Evolutionary conservation across 1,284 basidiomycete species (phyloP).

Genomic region (Hymenochaete sp.): DNA sequence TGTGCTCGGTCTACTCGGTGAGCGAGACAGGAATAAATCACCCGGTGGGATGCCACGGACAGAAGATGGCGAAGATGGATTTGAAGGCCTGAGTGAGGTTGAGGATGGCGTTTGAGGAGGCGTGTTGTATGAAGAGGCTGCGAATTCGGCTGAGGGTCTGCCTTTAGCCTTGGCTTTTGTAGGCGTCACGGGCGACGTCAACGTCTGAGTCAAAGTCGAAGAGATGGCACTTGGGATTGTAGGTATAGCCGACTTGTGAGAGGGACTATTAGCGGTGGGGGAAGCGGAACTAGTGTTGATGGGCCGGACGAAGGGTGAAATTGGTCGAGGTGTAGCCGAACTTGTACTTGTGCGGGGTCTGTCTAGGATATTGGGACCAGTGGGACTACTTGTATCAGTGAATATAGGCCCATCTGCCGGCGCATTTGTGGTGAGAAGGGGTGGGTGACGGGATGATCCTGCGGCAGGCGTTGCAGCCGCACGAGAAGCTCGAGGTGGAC

Average conservation of each 20-base stretch:
- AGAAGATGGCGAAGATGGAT: slow-evolving; percentile 22
- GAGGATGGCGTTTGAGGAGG: slow-evolving; percentile 13
- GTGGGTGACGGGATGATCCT: not conserved
- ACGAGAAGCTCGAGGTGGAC: slow-evolving; percentile 4
- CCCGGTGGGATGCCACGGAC: slow-evolving; percentile 20
- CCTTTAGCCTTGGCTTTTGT: not conserved
- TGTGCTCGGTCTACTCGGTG: slow-evolving; percentile 27
- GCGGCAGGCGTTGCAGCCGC: slow-evolving; percentile 8
- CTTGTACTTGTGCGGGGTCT: not conserved
- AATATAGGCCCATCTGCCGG: no score
- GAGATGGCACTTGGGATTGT: slow-evolving; percentile 4
- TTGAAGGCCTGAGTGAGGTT: slow-evolving; percentile 27
- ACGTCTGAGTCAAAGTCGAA: slow-evolving; percentile 5
- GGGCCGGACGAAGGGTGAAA: not conserved
- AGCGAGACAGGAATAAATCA: slow-evolving; percentile 26
- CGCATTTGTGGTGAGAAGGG: no score
- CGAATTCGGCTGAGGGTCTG: slow-evolving; percentile 1
- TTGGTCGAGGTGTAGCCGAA: slow-evolving; percentile 1
- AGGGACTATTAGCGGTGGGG: not conserved
- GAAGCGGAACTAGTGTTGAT: slow-evolving; percentile 2
- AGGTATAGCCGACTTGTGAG: not conserved
- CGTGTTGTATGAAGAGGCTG: slow-evolving; percentile 12
- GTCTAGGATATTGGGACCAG: not conserved
- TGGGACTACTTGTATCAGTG: no score
- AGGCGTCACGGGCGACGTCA: not conserved